Evolutionary conservation across 768 basidiomycete genomes (phyloP).

Genomic region (Serendipita sp.): DNA sequence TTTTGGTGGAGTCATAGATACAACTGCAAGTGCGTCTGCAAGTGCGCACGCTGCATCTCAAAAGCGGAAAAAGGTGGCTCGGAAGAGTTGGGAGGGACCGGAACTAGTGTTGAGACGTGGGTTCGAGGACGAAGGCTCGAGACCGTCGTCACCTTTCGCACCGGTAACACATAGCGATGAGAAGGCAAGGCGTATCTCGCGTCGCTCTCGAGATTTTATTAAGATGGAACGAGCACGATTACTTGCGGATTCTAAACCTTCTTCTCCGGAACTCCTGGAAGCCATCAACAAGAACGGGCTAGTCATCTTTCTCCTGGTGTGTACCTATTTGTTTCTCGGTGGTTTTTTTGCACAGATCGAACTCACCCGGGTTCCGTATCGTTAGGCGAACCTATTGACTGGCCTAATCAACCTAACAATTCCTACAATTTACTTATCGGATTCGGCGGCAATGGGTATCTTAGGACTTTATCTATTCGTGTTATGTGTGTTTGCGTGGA

Average conservation of each 20-base stretch:
- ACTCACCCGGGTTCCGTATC: neutral
- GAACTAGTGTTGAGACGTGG: neutral
- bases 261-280: slow-evolving; percentile 43
- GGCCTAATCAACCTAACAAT: slow-evolving; percentile 71
- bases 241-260: slow-evolving; percentile 14
- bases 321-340: slow-evolving; percentile 18
- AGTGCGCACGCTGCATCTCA: neutral
- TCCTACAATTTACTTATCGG: slow-evolving; percentile 61
- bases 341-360: neutral
- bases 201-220: slow-evolving; percentile 16
- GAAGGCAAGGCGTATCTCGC: slow-evolving; percentile 10
- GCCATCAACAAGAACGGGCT: slow-evolving; percentile 76
- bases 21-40: neutral
- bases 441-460: slow-evolving; percentile 42
- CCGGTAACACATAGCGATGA: neutral
- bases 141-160: neutral
- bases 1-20: too few species aligned
- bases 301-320: slow-evolving; percentile 62
- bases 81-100: slow-evolving; percentile 4
- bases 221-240: neutral
- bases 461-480: slow-evolving; percentile 43
- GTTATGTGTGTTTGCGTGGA: slow-evolving; percentile 53
- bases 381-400: slow-evolving; percentile 74
- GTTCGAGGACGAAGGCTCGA: slow-evolving; percentile 4
- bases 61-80: neutral